phyloP scores from a whole-genome alignment of 2,329 filamentous ascomycete genomes.

The Aspergillus luchuensis region DNA sequence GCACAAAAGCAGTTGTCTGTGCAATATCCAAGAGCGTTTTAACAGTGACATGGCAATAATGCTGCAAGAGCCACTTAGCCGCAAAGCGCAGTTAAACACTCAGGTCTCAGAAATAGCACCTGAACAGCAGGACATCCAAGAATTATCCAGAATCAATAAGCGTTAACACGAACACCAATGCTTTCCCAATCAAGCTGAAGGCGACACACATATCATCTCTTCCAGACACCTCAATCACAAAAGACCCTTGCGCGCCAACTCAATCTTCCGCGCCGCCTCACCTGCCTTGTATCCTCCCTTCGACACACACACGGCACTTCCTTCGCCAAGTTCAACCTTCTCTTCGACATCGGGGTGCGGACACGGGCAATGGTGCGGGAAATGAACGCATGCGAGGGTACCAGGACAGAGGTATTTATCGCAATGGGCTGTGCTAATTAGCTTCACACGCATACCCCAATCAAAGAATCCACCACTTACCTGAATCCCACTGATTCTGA shows the following conservation, averaged over 20 bases:
- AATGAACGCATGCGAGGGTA: constrained; percentile 91
- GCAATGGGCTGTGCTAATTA: constrained; percentile 66
- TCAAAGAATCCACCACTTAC: constrained; percentile 48
- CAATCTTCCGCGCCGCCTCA: constrained; percentile 52
- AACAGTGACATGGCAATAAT: too few relatives aligned
- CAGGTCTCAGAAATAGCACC: too few relatives aligned
- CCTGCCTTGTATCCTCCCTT: constrained; percentile 52
- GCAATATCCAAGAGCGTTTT: too few relatives aligned
- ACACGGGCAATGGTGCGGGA: constrained; percentile 96
- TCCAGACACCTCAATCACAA: constrained; percentile 34
- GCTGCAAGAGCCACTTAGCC: too few relatives aligned
- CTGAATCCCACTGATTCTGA: constrained; percentile 66
- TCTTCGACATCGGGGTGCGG: constrained; percentile 75
- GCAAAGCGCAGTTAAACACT: too few relatives aligned
- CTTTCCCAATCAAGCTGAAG: neutral
- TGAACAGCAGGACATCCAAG: too few relatives aligned
- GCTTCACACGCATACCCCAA: neutral
- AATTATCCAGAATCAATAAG: neutral
- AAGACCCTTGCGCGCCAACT: constrained; percentile 52
- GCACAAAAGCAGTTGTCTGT: too few relatives aligned
- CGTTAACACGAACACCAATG: neutral
- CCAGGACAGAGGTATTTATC: constrained; percentile 92
- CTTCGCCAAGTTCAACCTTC: constrained; percentile 65
- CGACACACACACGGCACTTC: constrained; percentile 51
- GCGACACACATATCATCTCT: neutral